Percentiles rank a stretch among this genome's conserved stretches.
These are phyloP conservation scores for Aspergillus neotritici DNA, from an alignment of 2,329 filamentous ascomycete species.

Conservation along the genomic window DNA sequence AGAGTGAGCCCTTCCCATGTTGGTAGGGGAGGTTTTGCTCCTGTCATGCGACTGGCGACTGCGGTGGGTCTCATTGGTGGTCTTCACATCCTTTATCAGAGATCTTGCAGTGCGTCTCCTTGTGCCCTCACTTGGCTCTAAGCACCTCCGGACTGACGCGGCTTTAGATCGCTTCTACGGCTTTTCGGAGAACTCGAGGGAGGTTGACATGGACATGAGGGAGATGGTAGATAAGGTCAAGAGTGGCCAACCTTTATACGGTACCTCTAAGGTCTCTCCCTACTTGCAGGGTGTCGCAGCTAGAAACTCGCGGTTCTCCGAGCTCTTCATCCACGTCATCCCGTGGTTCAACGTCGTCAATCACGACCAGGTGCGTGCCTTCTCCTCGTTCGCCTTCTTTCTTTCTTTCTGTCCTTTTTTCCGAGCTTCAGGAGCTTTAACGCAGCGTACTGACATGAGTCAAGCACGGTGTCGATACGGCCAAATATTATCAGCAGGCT, in stretches of 20 bases:
- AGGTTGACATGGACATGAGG: slow-evolving; percentile 92
- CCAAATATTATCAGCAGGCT: slow-evolving; percentile 95
- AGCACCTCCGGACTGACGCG: slow-evolving; percentile 7
- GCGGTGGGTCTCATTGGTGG: slow-evolving; percentile 70
- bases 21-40: slow-evolving; percentile 73
- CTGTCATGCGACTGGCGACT: slow-evolving; percentile 72
- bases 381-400: neutral
- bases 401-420: neutral
- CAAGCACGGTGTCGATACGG: slow-evolving; percentile 91
- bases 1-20: slow-evolving; percentile 77
- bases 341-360: slow-evolving; percentile 99
- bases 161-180: slow-evolving; percentile 85
- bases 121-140: neutral
- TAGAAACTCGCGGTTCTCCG: slow-evolving; percentile 86
- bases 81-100: slow-evolving; percentile 78
- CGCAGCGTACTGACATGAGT: slow-evolving; percentile 13
- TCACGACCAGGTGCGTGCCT: slow-evolving; percentile 61
- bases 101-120: slow-evolving; percentile 66
- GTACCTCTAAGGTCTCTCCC: slow-evolving; percentile 67
- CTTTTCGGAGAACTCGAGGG: slow-evolving; percentile 83
- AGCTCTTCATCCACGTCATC: slow-evolving; percentile 73
- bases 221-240: slow-evolving; percentile 99
- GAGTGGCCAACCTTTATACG: slow-evolving; percentile 82
- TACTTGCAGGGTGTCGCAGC: slow-evolving; percentile 92
- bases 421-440: neutral